These are phyloP conservation scores for Aspergillus sp. DNA, from an alignment of 2,329 filamentous ascomycete species.

Conservation along the genomic window DNA sequence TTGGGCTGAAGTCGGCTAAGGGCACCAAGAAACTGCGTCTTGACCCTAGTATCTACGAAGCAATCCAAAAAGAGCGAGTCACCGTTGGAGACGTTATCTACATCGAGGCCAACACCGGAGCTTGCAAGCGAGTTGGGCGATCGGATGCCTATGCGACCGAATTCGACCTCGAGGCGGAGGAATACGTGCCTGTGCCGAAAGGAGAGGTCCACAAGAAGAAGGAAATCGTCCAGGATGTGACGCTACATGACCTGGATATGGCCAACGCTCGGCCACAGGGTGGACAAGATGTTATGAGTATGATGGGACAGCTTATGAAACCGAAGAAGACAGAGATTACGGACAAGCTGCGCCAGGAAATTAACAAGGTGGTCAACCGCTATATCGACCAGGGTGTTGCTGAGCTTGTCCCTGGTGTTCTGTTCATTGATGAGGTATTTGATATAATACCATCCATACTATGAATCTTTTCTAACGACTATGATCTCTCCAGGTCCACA, in stretches of 20 bases:
- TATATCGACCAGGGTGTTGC: conserved; percentile 98
- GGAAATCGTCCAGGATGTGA: conserved; percentile 98
- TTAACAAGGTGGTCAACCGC: conserved; percentile 98
- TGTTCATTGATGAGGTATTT: conserved; percentile 94
- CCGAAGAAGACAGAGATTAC: conserved; percentile 99
- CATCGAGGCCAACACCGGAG: conserved; percentile 97
- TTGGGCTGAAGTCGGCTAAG: conserved; percentile 89
- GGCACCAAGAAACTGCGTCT: conserved; percentile 96
- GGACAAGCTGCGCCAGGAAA: conserved; percentile 89
- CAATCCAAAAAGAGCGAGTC: conserved; percentile 96
- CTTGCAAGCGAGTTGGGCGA: conserved; percentile 92
- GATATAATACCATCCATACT: background rate
- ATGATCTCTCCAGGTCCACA: conserved; percentile 64
- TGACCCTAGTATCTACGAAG: conserved; percentile 97
- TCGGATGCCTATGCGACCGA: conserved; percentile 97
- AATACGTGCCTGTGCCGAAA: conserved; percentile 98
- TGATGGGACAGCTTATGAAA: conserved; percentile 99
- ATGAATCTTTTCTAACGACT: background rate
- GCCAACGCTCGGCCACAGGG: conserved; percentile 93
- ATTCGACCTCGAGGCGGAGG: conserved; percentile 96
- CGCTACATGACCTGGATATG: conserved; percentile 90
- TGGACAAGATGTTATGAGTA: conserved; percentile 99
- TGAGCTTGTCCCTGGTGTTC: conserved; percentile 92
- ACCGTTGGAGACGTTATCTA: conserved; percentile 96
- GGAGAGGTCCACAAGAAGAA: conserved; percentile 99